These are phyloP conservation scores for Quercus alba DNA, from an alignment of 306 rosid species.

Conservation along the genomic window DNA sequence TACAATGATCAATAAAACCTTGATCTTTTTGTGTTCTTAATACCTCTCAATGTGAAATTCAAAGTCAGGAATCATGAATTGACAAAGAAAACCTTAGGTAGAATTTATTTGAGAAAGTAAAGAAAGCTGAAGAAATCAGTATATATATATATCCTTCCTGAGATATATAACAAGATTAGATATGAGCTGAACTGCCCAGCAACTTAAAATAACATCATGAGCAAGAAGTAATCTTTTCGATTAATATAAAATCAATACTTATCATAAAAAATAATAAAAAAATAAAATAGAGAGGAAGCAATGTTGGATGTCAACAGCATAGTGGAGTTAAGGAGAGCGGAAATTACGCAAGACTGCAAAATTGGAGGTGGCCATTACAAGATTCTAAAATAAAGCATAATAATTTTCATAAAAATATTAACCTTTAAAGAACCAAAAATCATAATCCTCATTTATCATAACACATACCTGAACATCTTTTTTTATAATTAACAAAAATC, in stretches of 20 bases:
- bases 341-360: not conserved
- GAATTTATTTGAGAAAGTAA: not conserved
- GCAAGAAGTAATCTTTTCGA: too few species aligned
- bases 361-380: not conserved
- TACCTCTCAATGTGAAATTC: not conserved
- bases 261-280: too few species aligned
- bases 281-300: not conserved
- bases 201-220: not conserved
- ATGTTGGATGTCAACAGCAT: not conserved
- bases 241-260: too few species aligned
- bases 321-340: not conserved
- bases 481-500: not conserved
- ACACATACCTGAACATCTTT: not conserved
- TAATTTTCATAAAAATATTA: not conserved
- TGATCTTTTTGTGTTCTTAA: not conserved
- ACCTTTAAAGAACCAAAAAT: not conserved
- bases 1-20: not conserved
- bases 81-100: not conserved
- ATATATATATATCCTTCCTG: not conserved
- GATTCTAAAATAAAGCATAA: not conserved
- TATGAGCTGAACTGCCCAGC: not conserved
- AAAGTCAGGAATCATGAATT: not conserved
- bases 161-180: not conserved
- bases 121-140: not conserved
- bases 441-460: not conserved